Conservation (phyloP, 495 filamentous ascomycete species). For the Neurospora sp. region DNA sequence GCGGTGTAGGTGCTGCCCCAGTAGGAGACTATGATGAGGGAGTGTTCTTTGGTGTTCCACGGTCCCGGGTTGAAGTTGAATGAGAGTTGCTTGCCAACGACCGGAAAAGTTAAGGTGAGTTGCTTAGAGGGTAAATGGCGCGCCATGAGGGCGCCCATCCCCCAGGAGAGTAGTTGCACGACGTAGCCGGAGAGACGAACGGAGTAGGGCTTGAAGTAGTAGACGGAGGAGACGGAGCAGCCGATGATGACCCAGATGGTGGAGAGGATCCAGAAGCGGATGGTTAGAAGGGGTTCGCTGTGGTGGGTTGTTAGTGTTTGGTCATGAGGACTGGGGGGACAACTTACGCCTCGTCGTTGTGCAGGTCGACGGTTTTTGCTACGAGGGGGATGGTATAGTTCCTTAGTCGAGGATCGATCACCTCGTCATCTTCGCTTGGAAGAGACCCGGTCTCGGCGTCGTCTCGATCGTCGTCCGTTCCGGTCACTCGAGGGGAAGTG, state of each 20-base stretch:
- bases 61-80: background rate
- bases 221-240: background rate
- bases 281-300: background rate
- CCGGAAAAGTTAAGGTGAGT: background rate
- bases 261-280: background rate
- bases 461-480: background rate
- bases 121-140: background rate
- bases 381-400: conserved; percentile 12
- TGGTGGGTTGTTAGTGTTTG: too few relatives aligned
- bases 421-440: conserved; percentile 7
- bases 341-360: conserved; percentile 1
- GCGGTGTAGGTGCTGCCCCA: background rate
- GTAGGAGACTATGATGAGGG: background rate
- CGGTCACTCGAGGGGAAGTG: background rate
- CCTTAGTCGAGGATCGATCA: conserved; percentile 7
- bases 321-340: too few relatives aligned
- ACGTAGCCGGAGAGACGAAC: background rate
- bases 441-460: conserved; percentile 2
- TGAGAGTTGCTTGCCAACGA: background rate
- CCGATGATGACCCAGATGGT: background rate
- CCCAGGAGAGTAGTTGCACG: background rate
- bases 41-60: background rate
- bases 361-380: conserved; percentile 7
- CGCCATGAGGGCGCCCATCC: background rate
- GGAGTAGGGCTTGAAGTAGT: background rate